Evolutionary conservation across 2,329 filamentous ascomycete genomes (phyloP).

Genomic region (Passalora sequoiae): DNA sequence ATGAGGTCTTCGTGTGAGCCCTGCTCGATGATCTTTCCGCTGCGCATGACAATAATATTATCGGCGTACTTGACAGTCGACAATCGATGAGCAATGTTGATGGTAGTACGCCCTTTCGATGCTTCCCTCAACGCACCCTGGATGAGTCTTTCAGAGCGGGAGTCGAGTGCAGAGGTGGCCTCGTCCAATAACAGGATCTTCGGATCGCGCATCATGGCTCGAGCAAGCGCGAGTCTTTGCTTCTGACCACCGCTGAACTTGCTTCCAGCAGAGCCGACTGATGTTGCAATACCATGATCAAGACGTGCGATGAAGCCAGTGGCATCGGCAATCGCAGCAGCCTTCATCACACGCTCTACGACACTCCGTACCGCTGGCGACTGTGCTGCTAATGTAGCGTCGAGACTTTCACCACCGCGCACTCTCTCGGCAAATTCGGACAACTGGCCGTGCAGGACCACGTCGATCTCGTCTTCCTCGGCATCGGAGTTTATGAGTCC

Average conservation of each 20-base stretch:
- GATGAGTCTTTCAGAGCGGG: conserved; percentile 26
- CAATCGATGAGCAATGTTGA: conserved; percentile 42
- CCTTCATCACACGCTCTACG: conserved; percentile 45
- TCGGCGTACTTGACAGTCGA: conserved; percentile 38
- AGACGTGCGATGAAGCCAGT: conserved; percentile 49
- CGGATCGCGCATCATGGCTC: conserved; percentile 39
- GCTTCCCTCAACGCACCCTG: conserved; percentile 37
- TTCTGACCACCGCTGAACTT: conserved; percentile 38
- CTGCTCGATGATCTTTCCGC: conserved; percentile 38
- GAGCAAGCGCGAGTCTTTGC: conserved; percentile 42
- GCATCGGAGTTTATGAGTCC: conserved; percentile 43
- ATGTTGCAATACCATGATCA: conserved; percentile 45
- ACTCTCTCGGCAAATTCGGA: conserved; percentile 50
- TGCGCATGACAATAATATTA: conserved; percentile 40
- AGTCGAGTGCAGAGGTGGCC: conserved; percentile 36
- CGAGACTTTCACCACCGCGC: conserved; percentile 48
- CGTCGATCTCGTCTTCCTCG: conserved; percentile 38
- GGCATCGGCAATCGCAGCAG: conserved; percentile 55
- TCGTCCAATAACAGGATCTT: conserved; percentile 41
- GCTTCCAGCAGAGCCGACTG: conserved; percentile 41
- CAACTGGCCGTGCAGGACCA: conserved; percentile 33
- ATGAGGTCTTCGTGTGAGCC: conserved; percentile 33
- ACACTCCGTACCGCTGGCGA: conserved; percentile 44
- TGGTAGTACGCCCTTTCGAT: conserved; percentile 35
- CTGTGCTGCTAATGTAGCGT: conserved; percentile 35